A percentile compares a stretch with the other conserved stretches of the same genome.
phyloP scores from a whole-genome alignment of 805 yeast species.

The Lipomyces kockii region DNA sequence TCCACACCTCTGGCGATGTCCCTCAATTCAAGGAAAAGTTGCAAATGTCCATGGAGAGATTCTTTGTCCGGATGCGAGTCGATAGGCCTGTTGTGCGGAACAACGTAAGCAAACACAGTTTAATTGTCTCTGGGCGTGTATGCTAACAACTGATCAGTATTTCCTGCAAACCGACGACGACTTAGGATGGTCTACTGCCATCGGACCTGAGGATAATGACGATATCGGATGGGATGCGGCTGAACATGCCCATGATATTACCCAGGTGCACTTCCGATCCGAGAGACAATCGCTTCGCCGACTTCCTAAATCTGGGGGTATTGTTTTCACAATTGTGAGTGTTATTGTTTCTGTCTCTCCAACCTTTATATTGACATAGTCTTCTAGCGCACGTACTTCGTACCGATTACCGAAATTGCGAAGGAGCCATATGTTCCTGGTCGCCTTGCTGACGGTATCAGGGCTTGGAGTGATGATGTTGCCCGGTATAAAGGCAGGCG shows the following conservation, averaged over 20 bases:
- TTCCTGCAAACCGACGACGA: constrained; percentile 67
- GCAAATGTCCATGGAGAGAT: constrained; percentile 67
- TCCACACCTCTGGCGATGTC: constrained; percentile 70
- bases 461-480: constrained; percentile 65
- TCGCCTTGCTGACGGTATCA: constrained; percentile 61
- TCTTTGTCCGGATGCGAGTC: constrained; percentile 59
- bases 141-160: constrained; percentile 44
- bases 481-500: constrained; percentile 61
- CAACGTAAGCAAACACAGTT: constrained; percentile 33
- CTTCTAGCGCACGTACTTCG: constrained; percentile 57
- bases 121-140: background rate
- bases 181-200: constrained; percentile 66
- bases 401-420: constrained; percentile 58
- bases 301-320: constrained; percentile 62
- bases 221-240: constrained; percentile 69
- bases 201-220: constrained; percentile 60
- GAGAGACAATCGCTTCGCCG: constrained; percentile 69
- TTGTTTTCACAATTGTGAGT: constrained; percentile 57
- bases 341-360: background rate
- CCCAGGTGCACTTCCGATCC: constrained; percentile 59
- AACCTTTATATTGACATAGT: background rate
- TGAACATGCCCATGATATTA: constrained; percentile 52
- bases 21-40: constrained; percentile 66
- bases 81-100: constrained; percentile 71
- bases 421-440: constrained; percentile 66